Evolutionary conservation across 2,329 filamentous ascomycete species (phyloP).

Genomic region (Colletotrichum godetiae): DNA sequence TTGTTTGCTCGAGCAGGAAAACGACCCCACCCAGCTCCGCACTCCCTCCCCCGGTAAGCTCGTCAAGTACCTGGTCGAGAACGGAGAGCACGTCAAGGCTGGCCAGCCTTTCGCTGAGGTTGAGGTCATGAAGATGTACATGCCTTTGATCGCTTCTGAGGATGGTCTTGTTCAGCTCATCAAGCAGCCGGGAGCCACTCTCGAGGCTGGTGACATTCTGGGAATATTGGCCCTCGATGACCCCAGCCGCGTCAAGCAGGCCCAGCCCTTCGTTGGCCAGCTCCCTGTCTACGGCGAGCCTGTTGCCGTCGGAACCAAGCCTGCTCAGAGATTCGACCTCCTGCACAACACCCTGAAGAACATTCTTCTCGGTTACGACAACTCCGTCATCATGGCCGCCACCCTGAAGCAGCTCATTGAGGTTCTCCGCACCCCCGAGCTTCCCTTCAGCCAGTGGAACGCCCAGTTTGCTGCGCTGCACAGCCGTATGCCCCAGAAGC

Average conservation of each 20-base stretch:
- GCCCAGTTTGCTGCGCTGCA: conserved; percentile 97
- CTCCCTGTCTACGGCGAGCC: conserved; percentile 89
- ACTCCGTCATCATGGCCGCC: conserved; percentile 92
- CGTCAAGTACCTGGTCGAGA: conserved; percentile 97
- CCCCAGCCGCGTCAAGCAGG: conserved; percentile 95
- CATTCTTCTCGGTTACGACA: conserved; percentile 94
- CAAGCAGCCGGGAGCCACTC: conserved; percentile 98
- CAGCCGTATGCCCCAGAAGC: conserved; percentile 94
- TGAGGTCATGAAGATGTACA: conserved; percentile 99
- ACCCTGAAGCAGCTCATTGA: conserved; percentile 91
- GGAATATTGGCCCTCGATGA: conserved; percentile 96
- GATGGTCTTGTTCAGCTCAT: conserved; percentile 97
- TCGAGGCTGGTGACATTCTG: conserved; percentile 98
- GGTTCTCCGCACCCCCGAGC: conserved; percentile 87
- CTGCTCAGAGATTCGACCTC: conserved; percentile 85
- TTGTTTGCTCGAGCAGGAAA: conserved; percentile 97
- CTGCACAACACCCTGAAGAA: conserved; percentile 83
- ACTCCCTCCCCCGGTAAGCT: conserved; percentile 97
- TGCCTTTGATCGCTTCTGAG: conserved; percentile 95
- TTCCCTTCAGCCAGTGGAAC: conserved; percentile 97
- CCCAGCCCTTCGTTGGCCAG: conserved; percentile 91
- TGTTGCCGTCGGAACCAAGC: conserved; percentile 89
- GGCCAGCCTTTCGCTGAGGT: conserved; percentile 96
- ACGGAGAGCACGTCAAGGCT: conserved; percentile 90
- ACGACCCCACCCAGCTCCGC: conserved; percentile 96